A percentile compares a stretch with the other conserved stretches of the same genome.
Conservation (phyloP, 208 protist genomes). For the Balamuthia mandrillaris region DNA sequence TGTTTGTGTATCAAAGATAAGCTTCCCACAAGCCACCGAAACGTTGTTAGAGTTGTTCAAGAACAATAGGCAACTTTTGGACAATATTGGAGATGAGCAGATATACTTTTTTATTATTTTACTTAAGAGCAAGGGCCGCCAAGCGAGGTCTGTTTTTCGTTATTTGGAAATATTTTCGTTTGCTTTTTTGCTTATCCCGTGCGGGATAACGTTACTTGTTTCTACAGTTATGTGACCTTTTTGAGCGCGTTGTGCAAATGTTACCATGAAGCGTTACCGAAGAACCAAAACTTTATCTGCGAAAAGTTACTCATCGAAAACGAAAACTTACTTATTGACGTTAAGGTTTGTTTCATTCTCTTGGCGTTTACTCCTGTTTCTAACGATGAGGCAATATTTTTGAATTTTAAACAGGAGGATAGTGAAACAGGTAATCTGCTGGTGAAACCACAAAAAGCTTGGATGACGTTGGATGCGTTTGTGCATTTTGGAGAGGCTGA, state of each 20-base stretch:
- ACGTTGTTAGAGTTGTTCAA: conserved; percentile 34
- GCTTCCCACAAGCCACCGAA: conserved; percentile 5
- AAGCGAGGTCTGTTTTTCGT: neutral
- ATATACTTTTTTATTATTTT: conserved; percentile 27
- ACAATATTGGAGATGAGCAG: conserved; percentile 32
- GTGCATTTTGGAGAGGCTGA: conserved; percentile 1
- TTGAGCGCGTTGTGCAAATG: conserved; percentile 11
- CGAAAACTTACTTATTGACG: conserved; percentile 3
- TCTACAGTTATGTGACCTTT: conserved; percentile 38
- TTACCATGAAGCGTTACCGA: neutral
- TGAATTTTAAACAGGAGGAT: neutral
- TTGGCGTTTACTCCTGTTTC: neutral
- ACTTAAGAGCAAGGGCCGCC: neutral
- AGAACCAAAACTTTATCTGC: conserved; percentile 38
- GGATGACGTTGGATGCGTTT: conserved; percentile 7
- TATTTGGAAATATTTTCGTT: too few species aligned
- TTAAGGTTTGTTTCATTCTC: neutral
- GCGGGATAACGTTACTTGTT: neutral
- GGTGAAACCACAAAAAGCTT: neutral
- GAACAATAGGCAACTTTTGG: conserved; percentile 9
- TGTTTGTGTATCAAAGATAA: conserved; percentile 14
- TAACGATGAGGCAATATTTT: too few species aligned
- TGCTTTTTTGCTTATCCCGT: neutral
- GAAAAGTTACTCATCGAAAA: conserved; percentile 26
- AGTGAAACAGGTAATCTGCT: conserved; percentile 1